These are phyloP conservation scores for Aeminium ludgeri DNA, from an alignment of 495 filamentous ascomycete genomes.

Conservation along the genomic window DNA sequence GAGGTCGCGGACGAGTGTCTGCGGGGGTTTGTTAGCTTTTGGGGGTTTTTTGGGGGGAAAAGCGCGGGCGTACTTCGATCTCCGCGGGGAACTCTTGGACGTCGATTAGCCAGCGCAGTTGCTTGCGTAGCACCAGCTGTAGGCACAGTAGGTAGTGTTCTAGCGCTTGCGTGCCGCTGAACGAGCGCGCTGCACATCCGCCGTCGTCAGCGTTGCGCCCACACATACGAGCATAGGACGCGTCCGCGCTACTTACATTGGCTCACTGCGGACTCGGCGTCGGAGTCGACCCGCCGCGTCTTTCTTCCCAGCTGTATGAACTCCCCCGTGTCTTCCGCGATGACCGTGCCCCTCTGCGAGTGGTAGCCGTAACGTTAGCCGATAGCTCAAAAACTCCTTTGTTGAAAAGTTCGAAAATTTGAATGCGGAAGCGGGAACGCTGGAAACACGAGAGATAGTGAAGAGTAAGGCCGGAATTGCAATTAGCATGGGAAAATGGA, in stretches of 20 bases:
- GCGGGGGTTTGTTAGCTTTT: background rate
- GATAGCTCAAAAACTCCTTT: no score
- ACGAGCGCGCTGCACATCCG: conserved; percentile 8
- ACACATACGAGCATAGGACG: background rate
- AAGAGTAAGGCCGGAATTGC: no score
- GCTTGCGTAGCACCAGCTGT: conserved; percentile 71
- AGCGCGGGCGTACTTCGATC: conserved; percentile 35
- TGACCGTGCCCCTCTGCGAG: conserved; percentile 10
- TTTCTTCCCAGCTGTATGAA: conserved; percentile 50
- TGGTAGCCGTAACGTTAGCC: no score
- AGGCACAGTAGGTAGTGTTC: conserved; percentile 69
- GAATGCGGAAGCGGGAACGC: no score
- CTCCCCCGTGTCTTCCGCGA: conserved; percentile 61
- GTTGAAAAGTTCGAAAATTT: no score
- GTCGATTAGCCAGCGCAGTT: conserved; percentile 46
- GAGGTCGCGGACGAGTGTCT: conserved; percentile 45
- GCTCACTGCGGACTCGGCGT: conserved; percentile 18
- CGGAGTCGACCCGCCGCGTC: conserved; percentile 32
- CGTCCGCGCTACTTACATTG: conserved; percentile 24
- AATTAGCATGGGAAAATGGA: no score
- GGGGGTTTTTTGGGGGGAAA: background rate
- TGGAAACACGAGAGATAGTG: no score
- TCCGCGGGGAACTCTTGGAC: conserved; percentile 44
- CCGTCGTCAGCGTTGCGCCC: background rate
- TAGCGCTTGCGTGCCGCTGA: conserved; percentile 43